Conservation (phyloP, 2,329 filamentous ascomycete genomes). For the Ophiobolus disseminans region DNA sequence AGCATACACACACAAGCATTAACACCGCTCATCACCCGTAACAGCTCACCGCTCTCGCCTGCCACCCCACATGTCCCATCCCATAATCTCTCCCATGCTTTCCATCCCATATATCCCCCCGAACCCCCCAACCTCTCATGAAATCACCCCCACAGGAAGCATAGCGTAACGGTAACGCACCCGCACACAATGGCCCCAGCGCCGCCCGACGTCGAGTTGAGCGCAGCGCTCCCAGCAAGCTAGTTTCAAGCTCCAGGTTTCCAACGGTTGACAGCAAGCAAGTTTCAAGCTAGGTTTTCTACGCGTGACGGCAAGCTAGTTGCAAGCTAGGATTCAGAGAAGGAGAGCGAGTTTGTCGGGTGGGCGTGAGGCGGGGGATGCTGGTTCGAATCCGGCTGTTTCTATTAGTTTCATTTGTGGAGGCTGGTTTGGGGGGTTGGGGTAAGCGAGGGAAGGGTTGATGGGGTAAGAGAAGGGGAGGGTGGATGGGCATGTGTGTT, state of each 20-base stretch:
- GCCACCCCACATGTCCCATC: too few species aligned
- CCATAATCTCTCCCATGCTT: background rate
- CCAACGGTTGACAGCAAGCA: background rate
- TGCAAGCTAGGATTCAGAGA: background rate
- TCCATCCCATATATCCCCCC: background rate
- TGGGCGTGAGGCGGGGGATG: background rate
- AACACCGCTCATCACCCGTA: too few species aligned
- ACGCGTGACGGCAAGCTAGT: too few species aligned
- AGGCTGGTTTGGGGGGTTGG: too few species aligned
- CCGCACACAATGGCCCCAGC: constrained; percentile 1
- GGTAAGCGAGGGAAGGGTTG: too few species aligned
- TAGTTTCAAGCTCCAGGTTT: background rate
- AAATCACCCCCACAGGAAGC: background rate
- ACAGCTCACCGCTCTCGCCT: background rate
- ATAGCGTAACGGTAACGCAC: constrained; percentile 6
- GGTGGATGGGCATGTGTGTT: too few species aligned
- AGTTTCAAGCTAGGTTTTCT: too few species aligned
- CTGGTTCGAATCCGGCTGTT: constrained; percentile 1
- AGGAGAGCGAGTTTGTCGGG: background rate
- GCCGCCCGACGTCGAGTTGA: background rate
- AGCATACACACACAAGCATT: background rate
- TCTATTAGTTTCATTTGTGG: constrained; percentile 1
- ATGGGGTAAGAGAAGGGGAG: too few species aligned
- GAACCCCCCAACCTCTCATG: background rate
- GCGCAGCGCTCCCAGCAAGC: too few species aligned